These are phyloP conservation scores for Trichoderma gracile DNA, from an alignment of 2,329 filamentous ascomycete genomes.

Conservation along the genomic window DNA sequence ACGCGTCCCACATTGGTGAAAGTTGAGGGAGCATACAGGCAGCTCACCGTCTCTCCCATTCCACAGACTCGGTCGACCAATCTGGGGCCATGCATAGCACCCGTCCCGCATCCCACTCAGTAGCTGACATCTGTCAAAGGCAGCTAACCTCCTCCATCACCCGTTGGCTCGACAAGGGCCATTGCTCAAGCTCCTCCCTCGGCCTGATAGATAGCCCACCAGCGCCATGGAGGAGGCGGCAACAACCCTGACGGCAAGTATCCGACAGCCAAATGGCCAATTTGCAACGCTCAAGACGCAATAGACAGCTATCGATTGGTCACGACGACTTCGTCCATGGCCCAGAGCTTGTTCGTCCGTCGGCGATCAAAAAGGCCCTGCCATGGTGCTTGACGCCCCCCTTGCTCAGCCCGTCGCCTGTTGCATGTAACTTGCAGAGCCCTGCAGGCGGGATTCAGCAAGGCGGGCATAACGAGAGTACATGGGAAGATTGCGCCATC, in stretches of 20 bases:
- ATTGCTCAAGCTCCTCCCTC: neutral
- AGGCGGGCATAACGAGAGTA: slow-evolving; percentile 23
- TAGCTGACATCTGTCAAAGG: neutral
- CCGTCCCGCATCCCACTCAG: neutral
- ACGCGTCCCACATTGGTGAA: neutral
- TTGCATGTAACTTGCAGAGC: neutral
- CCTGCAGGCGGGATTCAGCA: neutral
- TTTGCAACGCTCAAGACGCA: slow-evolving; percentile 3
- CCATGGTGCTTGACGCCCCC: neutral
- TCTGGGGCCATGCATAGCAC: neutral
- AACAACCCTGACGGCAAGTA: neutral
- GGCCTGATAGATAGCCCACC: neutral
- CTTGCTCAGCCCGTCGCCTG: slow-evolving; percentile 8
- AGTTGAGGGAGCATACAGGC: neutral
- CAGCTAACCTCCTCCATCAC: neutral
- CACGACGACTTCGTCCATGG: slow-evolving; percentile 1
- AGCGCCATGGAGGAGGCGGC: neutral
- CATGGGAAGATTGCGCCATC: slow-evolving; percentile 27
- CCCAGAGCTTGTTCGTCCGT: neutral
- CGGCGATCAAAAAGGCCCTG: neutral
- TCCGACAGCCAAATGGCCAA: slow-evolving; percentile 1
- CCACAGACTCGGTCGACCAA: neutral
- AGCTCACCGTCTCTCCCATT: neutral
- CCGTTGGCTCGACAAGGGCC: neutral
- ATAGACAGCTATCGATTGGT: neutral